Conservation (phyloP, 352 stramenopile species). For the Pythium dissotocum region DNA sequence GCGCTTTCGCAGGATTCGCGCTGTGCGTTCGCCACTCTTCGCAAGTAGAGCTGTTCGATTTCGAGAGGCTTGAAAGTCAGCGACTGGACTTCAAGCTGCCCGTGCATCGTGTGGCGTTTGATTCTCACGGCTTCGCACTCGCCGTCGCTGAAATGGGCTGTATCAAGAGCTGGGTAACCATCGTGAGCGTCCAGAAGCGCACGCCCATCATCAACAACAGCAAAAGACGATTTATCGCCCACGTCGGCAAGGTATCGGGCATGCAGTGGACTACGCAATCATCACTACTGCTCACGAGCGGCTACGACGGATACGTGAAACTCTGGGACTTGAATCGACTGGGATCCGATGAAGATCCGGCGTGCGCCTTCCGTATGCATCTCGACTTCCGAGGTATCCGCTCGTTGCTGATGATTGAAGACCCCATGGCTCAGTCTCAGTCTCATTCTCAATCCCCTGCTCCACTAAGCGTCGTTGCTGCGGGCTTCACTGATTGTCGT, state of each 20-base stretch:
- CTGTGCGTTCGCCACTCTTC: constrained; percentile 17
- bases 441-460: not conserved
- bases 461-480: constrained; percentile 26
- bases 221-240: constrained; percentile 46
- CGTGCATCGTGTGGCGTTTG: constrained; percentile 43
- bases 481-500: constrained; percentile 43
- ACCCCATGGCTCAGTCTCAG: constrained; percentile 2
- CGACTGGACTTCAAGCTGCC: constrained; percentile 39
- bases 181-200: constrained; percentile 34
- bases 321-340: constrained; percentile 46
- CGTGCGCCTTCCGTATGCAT: constrained; percentile 42
- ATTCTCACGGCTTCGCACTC: constrained; percentile 38
- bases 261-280: constrained; percentile 52
- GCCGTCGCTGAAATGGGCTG: constrained; percentile 43
- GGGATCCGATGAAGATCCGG: constrained; percentile 7
- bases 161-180: constrained; percentile 58
- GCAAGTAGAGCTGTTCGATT: constrained; percentile 8
- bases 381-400: constrained; percentile 48
- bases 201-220: constrained; percentile 10
- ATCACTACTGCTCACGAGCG: constrained; percentile 47
- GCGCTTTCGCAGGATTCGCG: constrained; percentile 13
- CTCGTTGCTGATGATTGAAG: constrained; percentile 35
- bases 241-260: constrained; percentile 50
- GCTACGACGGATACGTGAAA: constrained; percentile 64
- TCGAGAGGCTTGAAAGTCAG: not conserved